These are phyloP conservation scores for Boletus vermiculosoides DNA, from an alignment of 768 basidiomycete genomes.

Conservation along the genomic window DNA sequence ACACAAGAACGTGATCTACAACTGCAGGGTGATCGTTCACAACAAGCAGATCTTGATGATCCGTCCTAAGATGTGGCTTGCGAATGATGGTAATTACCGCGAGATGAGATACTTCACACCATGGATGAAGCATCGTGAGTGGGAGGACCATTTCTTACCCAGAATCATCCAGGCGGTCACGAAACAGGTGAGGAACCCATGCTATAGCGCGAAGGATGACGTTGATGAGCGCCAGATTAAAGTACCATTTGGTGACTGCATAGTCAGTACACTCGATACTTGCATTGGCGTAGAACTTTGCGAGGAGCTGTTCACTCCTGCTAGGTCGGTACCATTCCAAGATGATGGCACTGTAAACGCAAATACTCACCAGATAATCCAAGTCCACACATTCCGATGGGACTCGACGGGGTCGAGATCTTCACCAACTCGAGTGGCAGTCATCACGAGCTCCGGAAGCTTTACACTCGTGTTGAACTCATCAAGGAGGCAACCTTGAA, in stretches of 20 bases:
- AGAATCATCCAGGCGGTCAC: constrained; percentile 86
- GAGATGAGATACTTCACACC: constrained; percentile 89
- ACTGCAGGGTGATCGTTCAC: constrained; percentile 89
- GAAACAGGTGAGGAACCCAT: constrained; percentile 59
- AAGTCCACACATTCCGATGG: constrained; percentile 97
- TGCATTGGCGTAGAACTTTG: constrained; percentile 97
- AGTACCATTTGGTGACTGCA: constrained; percentile 95
- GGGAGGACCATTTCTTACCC: constrained; percentile 91
- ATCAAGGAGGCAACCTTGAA: constrained; percentile 97
- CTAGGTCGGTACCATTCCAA: constrained; percentile 54
- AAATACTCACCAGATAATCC: neutral
- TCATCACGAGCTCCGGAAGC: constrained; percentile 97
- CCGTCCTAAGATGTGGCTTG: constrained; percentile 99
- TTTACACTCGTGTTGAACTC: constrained; percentile 85
- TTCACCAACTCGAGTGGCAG: constrained; percentile 99
- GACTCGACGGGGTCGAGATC: constrained; percentile 97
- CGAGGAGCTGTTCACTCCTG: constrained; percentile 96
- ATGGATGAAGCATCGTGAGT: constrained; percentile 86
- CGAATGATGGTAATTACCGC: constrained; percentile 97
- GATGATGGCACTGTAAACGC: too few relatives aligned
- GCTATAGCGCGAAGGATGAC: neutral
- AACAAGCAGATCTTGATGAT: constrained; percentile 88
- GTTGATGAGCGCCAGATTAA: constrained; percentile 52
- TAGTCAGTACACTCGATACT: constrained; percentile 90
- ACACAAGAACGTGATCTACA: constrained; percentile 98